Percentiles rank a stretch among this genome's conserved stretches.
Conservation (phyloP, 2,329 filamentous ascomycete genomes). For the Geoglossum cookeanum region DNA sequence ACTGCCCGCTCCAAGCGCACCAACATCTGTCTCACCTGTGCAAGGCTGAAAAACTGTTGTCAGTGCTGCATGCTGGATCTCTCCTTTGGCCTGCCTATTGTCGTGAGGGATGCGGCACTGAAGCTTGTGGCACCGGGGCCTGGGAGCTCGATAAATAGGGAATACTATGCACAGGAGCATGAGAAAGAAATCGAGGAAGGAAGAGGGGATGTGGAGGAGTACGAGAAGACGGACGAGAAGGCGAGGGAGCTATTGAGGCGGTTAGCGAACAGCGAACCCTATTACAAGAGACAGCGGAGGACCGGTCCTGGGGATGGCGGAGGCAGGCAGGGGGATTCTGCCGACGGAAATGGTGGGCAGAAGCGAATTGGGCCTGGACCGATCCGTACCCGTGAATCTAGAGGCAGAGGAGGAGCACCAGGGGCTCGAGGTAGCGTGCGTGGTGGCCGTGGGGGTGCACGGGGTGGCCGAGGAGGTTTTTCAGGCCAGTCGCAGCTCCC, state of each 20-base stretch:
- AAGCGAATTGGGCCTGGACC: constrained; percentile 45
- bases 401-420: constrained; percentile 16
- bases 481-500: constrained; percentile 55
- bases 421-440: constrained; percentile 17
- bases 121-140: constrained; percentile 96
- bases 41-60: constrained; percentile 94
- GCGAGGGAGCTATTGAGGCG: constrained; percentile 70
- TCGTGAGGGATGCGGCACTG: constrained; percentile 83
- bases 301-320: constrained; percentile 38
- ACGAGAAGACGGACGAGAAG: constrained; percentile 95
- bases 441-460: constrained; percentile 25
- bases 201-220: constrained; percentile 59
- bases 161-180: constrained; percentile 96
- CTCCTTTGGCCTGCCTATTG: constrained; percentile 85
- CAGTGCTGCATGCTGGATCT: constrained; percentile 98
- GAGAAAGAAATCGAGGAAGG: constrained; percentile 91
- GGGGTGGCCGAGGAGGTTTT: constrained; percentile 36
- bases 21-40: constrained; percentile 91
- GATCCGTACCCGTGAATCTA: constrained; percentile 51
- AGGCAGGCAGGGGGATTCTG: constrained; percentile 22
- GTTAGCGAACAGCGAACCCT: constrained; percentile 81
- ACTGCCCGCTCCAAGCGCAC: constrained; percentile 84
- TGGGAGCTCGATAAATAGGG: constrained; percentile 78
- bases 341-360: constrained; percentile 21
- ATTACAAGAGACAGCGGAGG: constrained; percentile 72